Base-by-base conservation (phyloP, 2,329 filamentous ascomycete genomes). In the Geosmithia morbida region DNA sequence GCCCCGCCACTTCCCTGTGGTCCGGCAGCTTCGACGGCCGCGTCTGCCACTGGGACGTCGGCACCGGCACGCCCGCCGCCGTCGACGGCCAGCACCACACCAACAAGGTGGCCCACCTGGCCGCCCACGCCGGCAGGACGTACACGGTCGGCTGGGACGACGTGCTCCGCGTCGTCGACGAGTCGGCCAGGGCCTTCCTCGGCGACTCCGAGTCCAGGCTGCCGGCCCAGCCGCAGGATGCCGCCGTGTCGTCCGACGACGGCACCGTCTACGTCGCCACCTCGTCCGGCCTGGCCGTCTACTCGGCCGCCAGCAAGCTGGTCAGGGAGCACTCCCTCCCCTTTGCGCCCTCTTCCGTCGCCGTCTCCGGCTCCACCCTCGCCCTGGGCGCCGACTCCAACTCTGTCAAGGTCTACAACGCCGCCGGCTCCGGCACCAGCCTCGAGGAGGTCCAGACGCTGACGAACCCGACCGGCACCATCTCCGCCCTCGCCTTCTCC, bases 71-170 rank as follows among this genome's bases (percentile, higher is more conserved):
- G 42, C 87, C 83, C 19, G 73, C 79, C 29, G 74, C 76, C 13
- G 75, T 94, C 11, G 85, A 92, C 51, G 90, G 92, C 26, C 79
- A 87, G 53, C 71, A 77, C 3, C 92, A 96, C 63, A 84, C 84
- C 7, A 94, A 90, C 62, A 89, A 94, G 62, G 79, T 97, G 46
- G 79, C 81, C 3, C 85, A 85, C 46, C 82, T 98, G 52, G 70
- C 82, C 2, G 68, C 78, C 1, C 69, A 69, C 7, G 60, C 70
- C 2, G 75, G 79, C 33, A 75, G 79, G 53, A 77, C 87, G n/a
- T 89, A 86, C 66, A 90, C 83, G 57, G 85, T 90, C 47, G 89
- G 83, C 52, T 98, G 90, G 92, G 92, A 98, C 59, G 92, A 98
- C 62, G 87, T 83, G 1, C 71, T 97, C 37, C 83, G 88, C 51